Conservation (phyloP, 306 rosid species). For the Vigna reflexopilosa region DNA sequence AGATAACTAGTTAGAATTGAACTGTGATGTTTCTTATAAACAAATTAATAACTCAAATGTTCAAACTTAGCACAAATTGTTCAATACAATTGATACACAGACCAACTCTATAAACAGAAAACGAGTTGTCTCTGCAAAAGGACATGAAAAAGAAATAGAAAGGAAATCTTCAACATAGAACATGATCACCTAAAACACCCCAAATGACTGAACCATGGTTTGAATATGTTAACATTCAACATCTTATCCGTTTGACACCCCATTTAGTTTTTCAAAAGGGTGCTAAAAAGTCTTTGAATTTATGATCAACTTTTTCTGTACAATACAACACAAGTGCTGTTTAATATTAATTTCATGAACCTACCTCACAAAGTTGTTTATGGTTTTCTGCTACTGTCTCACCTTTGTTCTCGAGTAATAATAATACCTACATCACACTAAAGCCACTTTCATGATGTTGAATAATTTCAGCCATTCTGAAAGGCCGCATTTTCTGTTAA, state of each 20-base stretch:
- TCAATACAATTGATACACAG: neutral
- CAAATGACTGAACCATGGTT: neutral
- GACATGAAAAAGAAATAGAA: neutral
- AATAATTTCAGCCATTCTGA: slow-evolving; percentile 55
- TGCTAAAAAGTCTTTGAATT: neutral
- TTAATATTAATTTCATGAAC: neutral
- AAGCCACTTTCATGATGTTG: slow-evolving; percentile 50
- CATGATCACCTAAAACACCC: neutral
- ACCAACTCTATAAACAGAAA: neutral
- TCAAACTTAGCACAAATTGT: too few species aligned
- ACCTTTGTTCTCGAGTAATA: slow-evolving; percentile 29
- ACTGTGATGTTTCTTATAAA: neutral
- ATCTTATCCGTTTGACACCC: neutral
- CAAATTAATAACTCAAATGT: too few species aligned
- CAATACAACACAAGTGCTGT: neutral
- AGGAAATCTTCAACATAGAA: neutral
- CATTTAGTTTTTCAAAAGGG: neutral
- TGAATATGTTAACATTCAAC: neutral
- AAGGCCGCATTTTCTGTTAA: slow-evolving; percentile 57
- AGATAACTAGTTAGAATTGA: neutral
- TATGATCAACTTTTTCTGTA: neutral
- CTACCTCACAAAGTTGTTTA: neutral
- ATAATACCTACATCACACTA: slow-evolving; percentile 26
- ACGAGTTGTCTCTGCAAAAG: neutral
- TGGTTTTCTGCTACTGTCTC: neutral